Evolutionary conservation across 306 rosid species (phyloP).

Genomic region (apple (Malus domestica)): DNA sequence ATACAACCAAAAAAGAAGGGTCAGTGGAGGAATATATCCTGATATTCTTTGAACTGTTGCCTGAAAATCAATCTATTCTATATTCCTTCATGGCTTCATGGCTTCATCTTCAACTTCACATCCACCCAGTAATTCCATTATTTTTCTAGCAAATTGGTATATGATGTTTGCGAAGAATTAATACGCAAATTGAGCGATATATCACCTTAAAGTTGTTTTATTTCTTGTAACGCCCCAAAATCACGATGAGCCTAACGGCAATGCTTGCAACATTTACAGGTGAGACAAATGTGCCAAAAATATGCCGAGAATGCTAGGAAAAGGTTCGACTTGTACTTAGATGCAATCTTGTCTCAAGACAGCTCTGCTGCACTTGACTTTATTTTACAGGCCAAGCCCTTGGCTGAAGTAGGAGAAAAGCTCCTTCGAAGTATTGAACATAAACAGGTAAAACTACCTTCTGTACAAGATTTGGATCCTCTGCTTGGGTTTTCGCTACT

Average conservation of each 20-base stretch:
- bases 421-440: constrained; percentile 31
- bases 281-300: too few species aligned
- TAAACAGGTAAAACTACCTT: constrained; percentile 34
- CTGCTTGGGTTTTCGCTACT: background rate
- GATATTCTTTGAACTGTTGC: background rate
- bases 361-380: constrained; percentile 22
- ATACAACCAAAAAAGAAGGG: background rate
- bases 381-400: constrained; percentile 39
- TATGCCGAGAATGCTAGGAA: too few species aligned
- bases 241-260: background rate
- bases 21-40: background rate
- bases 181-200: too few species aligned
- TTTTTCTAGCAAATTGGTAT: background rate
- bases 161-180: background rate
- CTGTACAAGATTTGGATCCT: background rate
- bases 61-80: background rate
- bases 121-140: background rate
- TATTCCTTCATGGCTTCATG: background rate
- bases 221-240: too few species aligned
- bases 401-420: constrained; percentile 36
- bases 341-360: background rate
- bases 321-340: too few species aligned
- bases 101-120: too few species aligned
- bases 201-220: background rate
- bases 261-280: background rate